Base-by-base conservation (phyloP, 306 rosid species). In the Hylodesmum podocarpum region DNA sequence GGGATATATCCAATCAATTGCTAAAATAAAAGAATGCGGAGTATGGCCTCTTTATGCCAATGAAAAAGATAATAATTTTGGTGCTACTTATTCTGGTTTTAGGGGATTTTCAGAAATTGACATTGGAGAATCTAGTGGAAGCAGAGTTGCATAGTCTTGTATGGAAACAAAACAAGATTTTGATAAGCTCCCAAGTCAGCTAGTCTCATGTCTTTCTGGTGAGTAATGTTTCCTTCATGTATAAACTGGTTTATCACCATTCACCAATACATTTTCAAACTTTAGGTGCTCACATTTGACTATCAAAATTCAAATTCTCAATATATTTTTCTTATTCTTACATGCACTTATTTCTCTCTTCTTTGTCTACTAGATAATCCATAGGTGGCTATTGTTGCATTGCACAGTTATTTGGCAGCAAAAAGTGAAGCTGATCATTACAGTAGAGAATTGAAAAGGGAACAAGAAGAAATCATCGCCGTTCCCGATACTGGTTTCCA, bases 351-450 rank as follows among this genome's bases (percentile, higher is more conserved):
- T n/a, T n/a, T n/a, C n/a, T n/a, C n/a, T n/a, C n/a, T n/a, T n/a
- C n/a, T n/a, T n/a, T n/a, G n/a, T n/a, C n/a, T n/a, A n/a, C n/a
- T n/a, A n/a, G 43, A 61, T n/a, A n/a, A n/a, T n/a, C 19, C 70
- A 50, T 67, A 58, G 25, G 13, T 15, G 14, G 28, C 69, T 34
- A 10, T 27, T 28, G 28, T 54, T 73, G 22, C 28, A n/a, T 31
- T 62, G 64, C 36, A 58, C 50, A 94, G 98, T 77, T 94, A 94
- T 78, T 89, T 94, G 33, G 98, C 98, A 0, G 98, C 98, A 4
- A 89, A 91, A 70, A 89, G 98, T 64, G 98, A 94, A 86, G 86
- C 90, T 5, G 98, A 94, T 86, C 96, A 91, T 59, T 94, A 94
- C 61, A 12, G 0, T 34, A 90, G 86, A 78, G 98, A 94, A 67